phyloP scores from a whole-genome alignment of 306 rosid species.

The Glycyrrhiza uralensis region DNA sequence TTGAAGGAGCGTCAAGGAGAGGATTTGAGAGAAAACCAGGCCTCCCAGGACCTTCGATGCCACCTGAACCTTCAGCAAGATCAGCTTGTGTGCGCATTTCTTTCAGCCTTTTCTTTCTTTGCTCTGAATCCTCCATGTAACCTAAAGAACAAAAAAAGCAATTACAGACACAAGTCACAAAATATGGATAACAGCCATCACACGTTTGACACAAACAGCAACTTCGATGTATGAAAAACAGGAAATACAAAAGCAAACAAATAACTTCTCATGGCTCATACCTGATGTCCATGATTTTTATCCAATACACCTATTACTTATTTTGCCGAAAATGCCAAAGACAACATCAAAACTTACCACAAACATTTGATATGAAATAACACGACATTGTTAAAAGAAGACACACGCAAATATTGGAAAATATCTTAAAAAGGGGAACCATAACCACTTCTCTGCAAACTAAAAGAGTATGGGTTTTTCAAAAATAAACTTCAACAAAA shows the following conservation, averaged over 20 bases:
- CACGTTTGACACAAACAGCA: neutral
- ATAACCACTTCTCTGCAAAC: neutral
- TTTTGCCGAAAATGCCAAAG: neutral
- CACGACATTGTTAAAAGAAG: neutral
- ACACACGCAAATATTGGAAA: no score
- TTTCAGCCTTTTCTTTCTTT: conserved; percentile 68
- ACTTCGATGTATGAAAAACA: neutral
- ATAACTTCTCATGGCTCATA: no score
- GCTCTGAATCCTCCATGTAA: conserved; percentile 82
- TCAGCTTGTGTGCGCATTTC: conserved; percentile 75
- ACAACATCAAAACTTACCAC: neutral
- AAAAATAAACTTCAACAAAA: neutral
- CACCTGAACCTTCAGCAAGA: conserved; percentile 39
- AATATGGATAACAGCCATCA: neutral
- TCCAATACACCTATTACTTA: neutral
- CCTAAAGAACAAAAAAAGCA: conserved; percentile 23
- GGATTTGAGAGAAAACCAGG: conserved; percentile 74
- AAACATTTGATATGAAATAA: neutral
- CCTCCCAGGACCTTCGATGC: conserved; percentile 19
- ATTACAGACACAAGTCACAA: conserved; percentile 6
- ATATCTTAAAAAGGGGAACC: neutral
- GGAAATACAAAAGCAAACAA: neutral
- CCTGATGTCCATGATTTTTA: neutral
- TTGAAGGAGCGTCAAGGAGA: conserved; percentile 46
- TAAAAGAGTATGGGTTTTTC: neutral